phyloP scores from a whole-genome alignment of 2,329 filamentous ascomycete species.

The Aspergillus alliaceus region DNA sequence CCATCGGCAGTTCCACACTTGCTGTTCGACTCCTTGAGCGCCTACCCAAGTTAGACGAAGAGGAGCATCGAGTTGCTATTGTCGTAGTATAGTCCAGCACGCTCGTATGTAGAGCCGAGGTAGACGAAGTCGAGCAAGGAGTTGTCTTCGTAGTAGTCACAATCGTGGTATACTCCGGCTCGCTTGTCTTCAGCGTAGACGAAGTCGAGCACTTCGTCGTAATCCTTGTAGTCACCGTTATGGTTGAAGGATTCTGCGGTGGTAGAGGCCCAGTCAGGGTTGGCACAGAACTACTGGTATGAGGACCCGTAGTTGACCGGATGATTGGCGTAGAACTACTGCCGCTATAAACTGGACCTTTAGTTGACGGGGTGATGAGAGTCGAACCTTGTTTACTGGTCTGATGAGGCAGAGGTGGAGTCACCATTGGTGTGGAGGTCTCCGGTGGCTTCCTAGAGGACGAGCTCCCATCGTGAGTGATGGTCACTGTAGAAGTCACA shows the following conservation, averaged over 20 bases:
- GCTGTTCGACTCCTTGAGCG: neutral
- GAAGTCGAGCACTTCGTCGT: neutral
- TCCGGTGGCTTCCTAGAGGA: no score
- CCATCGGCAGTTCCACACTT: neutral
- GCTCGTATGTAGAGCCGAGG: no score
- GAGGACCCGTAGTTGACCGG: neutral
- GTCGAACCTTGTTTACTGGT: no score
- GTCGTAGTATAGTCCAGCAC: no score
- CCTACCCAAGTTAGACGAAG: no score
- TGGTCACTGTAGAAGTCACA: neutral
- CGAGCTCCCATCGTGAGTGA: neutral
- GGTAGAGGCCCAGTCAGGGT: neutral
- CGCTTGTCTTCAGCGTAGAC: neutral
- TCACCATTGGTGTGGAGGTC: no score
- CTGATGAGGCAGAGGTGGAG: no score
- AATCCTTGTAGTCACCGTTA: neutral
- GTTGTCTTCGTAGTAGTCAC: neutral
- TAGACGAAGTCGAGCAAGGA: neutral
- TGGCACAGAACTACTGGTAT: no score
- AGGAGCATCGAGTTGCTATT: no score
- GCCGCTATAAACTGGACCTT: neutral
- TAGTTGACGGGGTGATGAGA: neutral
- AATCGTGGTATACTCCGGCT: neutral
- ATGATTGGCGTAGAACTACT: neutral
- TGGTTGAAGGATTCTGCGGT: neutral